Conservation (phyloP, 2,329 filamentous ascomycete genomes). For the Aphanoascus verrucosus region DNA sequence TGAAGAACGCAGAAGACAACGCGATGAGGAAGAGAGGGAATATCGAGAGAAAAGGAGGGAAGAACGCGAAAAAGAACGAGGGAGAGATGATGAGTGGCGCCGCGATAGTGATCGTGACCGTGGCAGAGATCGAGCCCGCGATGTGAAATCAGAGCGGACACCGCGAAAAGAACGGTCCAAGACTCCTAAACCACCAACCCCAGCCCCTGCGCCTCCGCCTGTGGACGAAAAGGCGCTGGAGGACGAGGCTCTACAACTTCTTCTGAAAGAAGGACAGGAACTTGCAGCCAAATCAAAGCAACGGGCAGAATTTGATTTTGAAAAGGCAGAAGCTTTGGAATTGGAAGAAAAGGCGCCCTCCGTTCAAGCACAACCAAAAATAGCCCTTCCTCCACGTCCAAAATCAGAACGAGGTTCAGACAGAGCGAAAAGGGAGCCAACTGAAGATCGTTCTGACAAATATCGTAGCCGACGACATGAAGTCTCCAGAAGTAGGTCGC, state of each 20-base stretch:
- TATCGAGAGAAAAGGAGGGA: constrained; percentile 29
- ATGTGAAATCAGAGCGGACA: constrained; percentile 13
- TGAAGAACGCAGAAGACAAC: constrained; percentile 38
- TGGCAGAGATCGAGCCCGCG: constrained; percentile 22
- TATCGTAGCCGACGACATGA: constrained; percentile 20
- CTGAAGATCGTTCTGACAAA: constrained; percentile 7
- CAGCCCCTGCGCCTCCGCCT: constrained; percentile 21
- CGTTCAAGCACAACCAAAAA: background rate
- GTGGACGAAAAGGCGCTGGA: constrained; percentile 47
- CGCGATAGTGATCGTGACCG: constrained; percentile 26
- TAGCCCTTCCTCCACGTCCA: constrained; percentile 1
- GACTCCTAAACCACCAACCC: background rate
- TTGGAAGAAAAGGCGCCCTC: constrained; percentile 21
- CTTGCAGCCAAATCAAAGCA: constrained; percentile 43
- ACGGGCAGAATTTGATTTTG: constrained; percentile 43
- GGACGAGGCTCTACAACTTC: constrained; percentile 43
- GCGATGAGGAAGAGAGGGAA: constrained; percentile 38
- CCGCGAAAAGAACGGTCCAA: constrained; percentile 11
- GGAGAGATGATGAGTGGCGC: constrained; percentile 19
- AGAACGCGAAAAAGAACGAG: constrained; percentile 21
- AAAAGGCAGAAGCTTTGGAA: constrained; percentile 36
- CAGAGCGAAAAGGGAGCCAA: constrained; percentile 3
- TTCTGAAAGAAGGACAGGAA: constrained; percentile 46
- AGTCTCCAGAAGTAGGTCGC: constrained; percentile 21
- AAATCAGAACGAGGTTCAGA: constrained; percentile 6